Percentiles rank a stretch among this genome's conserved stretches.
These are phyloP conservation scores for Sporothrix mexicana DNA, from an alignment of 2,329 filamentous ascomycete species.

Conservation along the genomic window DNA sequence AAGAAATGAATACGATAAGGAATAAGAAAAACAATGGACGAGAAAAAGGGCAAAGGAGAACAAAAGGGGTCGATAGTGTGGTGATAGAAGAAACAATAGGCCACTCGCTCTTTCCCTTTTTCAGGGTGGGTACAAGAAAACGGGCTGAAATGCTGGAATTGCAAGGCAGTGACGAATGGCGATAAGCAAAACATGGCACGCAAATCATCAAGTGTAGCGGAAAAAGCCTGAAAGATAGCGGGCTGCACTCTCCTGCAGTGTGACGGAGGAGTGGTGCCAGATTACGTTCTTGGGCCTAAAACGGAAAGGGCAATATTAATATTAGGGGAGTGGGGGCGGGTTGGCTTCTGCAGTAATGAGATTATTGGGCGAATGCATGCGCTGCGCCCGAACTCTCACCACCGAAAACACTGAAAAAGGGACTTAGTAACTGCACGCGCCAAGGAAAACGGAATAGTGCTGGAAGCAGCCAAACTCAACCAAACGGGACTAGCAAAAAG, in stretches of 20 bases:
- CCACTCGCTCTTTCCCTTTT: neutral
- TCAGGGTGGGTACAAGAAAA: neutral
- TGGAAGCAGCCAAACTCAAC: neutral
- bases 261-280: slow-evolving; percentile 1
- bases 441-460: neutral
- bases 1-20: neutral
- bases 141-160: neutral
- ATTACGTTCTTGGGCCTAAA: slow-evolving; percentile 14
- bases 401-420: neutral
- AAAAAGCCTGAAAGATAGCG: slow-evolving; percentile 1
- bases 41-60: neutral
- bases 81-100: slow-evolving; percentile 6
- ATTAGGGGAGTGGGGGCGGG: neutral
- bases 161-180: slow-evolving; percentile 7
- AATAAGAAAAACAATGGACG: neutral
- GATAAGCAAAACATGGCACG: slow-evolving; percentile 26
- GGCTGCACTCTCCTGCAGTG: slow-evolving; percentile 10
- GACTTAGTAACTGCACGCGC: slow-evolving; percentile 15
- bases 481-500: neutral
- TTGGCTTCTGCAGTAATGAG: neutral
- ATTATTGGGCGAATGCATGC: neutral
- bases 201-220: neutral
- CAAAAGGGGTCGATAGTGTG: slow-evolving; percentile 5
- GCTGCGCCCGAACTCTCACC: neutral
- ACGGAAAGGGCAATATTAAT: slow-evolving; percentile 6